Conservation (phyloP, 2,329 filamentous ascomycete species). For the Beauveria australis region DNA sequence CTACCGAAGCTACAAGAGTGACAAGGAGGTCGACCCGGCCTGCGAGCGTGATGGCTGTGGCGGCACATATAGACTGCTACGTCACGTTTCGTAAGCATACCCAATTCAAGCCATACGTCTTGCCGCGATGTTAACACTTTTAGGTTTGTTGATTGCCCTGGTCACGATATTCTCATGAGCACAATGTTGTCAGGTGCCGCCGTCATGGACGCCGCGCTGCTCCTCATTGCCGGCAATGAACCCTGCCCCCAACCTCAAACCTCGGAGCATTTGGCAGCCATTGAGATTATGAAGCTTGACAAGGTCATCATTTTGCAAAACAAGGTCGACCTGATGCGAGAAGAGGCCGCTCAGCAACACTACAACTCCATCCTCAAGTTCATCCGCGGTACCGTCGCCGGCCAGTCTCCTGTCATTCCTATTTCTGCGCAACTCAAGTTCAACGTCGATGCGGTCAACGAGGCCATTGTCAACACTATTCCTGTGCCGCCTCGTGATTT, state of each 20-base stretch:
- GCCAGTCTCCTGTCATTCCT: conserved; percentile 89
- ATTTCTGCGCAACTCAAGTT: conserved; percentile 98
- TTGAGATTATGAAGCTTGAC: conserved; percentile 99
- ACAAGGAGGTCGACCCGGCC: conserved; percentile 95
- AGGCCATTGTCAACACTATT: conserved; percentile 91
- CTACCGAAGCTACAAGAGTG: conserved; percentile 95
- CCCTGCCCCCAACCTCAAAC: conserved; percentile 97
- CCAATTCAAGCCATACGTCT: neutral
- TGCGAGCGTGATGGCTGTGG: conserved; percentile 89
- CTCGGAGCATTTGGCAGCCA: conserved; percentile 95
- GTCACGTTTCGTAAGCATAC: conserved; percentile 75
- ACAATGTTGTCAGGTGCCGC: conserved; percentile 99
- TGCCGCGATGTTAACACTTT: neutral
- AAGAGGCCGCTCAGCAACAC: conserved; percentile 88
- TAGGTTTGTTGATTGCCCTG: conserved; percentile 95
- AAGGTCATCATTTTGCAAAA: conserved; percentile 99
- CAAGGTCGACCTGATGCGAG: conserved; percentile 97
- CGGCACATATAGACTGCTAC: conserved; percentile 78
- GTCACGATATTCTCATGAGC: conserved; percentile 99
- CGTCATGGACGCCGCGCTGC: conserved; percentile 96
- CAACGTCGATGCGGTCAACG: conserved; percentile 98
- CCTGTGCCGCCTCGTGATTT: conserved; percentile 89
- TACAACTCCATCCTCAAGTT: conserved; percentile 98
- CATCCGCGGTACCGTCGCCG: conserved; percentile 93
- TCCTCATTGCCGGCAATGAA: conserved; percentile 97